phyloP scores from a whole-genome alignment of 1,139 yeast genomes.

The Lodderomyces theae region DNA sequence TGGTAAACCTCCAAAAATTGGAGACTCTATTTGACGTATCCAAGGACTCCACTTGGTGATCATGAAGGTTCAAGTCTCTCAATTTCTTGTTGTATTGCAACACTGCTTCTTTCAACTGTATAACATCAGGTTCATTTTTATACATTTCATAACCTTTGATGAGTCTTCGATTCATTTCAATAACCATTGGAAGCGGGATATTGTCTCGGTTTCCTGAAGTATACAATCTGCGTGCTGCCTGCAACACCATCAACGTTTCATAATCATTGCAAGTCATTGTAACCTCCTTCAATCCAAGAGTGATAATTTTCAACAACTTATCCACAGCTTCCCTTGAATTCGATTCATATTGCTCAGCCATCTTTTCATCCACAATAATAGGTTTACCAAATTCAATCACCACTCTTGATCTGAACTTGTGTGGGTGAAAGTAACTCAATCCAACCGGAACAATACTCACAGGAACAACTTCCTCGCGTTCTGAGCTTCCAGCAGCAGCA shows the following conservation, averaged over 20 bases:
- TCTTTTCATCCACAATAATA: constrained; percentile 32
- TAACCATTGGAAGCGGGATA: constrained; percentile 44
- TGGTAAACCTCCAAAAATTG: constrained; percentile 26
- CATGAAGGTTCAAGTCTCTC: constrained; percentile 38
- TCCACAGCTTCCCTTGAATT: constrained; percentile 64
- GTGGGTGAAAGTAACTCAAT: constrained; percentile 47
- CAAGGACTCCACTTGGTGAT: constrained; percentile 42
- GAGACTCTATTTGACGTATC: constrained; percentile 26
- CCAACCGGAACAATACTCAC: constrained; percentile 47
- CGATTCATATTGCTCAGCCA: constrained; percentile 33
- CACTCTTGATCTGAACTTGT: constrained; percentile 45
- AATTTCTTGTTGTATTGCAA: constrained; percentile 35
- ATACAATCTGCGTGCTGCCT: constrained; percentile 65
- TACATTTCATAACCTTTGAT: constrained; percentile 40
- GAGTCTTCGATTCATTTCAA: constrained; percentile 45
- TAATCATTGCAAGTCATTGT: constrained; percentile 94
- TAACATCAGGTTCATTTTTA: constrained; percentile 35
- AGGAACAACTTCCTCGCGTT: constrained; percentile 23
- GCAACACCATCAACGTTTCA: constrained; percentile 91
- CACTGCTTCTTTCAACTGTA: constrained; percentile 32
- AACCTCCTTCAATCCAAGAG: constrained; percentile 78
- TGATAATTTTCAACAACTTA: constrained; percentile 63
- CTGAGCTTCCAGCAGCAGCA: too few relatives aligned
- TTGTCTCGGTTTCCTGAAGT: constrained; percentile 32
- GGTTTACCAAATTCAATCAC: constrained; percentile 49